phyloP scores from a whole-genome alignment of 805 yeast species.

The Hanseniaspora lachancei region DNA sequence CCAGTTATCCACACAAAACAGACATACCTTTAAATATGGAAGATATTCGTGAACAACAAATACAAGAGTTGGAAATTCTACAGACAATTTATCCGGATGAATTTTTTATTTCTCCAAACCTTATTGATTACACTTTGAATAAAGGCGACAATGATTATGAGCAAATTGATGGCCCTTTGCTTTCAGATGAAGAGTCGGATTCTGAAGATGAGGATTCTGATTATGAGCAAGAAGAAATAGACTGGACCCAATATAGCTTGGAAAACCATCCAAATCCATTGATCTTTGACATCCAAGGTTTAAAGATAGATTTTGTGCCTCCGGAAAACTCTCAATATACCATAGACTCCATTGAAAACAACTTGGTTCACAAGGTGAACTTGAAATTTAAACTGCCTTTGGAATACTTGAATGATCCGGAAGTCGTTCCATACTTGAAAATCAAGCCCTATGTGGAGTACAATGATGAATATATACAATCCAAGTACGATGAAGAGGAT shows the following conservation, averaged over 20 bases:
- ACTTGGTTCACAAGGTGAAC: constrained; percentile 1
- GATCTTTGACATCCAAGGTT: constrained; percentile 5
- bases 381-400: constrained; percentile 4
- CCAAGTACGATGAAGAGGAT: constrained; percentile 3
- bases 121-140: constrained; percentile 25
- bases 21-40: constrained; percentile 14
- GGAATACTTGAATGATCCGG: constrained; percentile 3
- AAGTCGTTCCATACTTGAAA: constrained; percentile 1
- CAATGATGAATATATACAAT: constrained; percentile 4
- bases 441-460: constrained; percentile 3
- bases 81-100: constrained; percentile 93
- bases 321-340: constrained; percentile 12
- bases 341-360: constrained; percentile 8
- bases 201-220: constrained; percentile 26
- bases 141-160: neutral
- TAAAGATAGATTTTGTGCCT: constrained; percentile 9
- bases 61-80: constrained; percentile 78
- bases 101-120: constrained; percentile 12
- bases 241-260: neutral
- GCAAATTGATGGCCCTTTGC: constrained; percentile 12
- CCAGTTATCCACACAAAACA: neutral
- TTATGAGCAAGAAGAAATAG: constrained; percentile 23
- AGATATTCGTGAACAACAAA: constrained; percentile 54
- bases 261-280: constrained; percentile 12
- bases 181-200: constrained; percentile 20